A percentile compares a stretch with the other conserved stretches of the same genome.
Evolutionary conservation across 2,329 filamentous ascomycete species (phyloP).

Genomic region (Talaromyces albobiverticillius): DNA sequence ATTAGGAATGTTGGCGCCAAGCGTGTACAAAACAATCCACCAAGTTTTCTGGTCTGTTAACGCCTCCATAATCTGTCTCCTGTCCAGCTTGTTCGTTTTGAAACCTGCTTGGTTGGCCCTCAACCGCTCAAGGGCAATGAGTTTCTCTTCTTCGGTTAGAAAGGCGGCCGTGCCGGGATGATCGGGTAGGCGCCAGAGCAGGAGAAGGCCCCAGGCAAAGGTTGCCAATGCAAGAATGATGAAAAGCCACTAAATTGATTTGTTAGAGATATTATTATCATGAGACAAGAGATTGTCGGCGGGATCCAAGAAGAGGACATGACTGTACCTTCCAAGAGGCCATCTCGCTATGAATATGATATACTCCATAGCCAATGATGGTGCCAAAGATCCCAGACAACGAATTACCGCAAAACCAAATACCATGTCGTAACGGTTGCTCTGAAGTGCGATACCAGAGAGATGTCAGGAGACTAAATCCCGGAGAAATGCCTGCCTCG

Average conservation of each 20-base stretch:
- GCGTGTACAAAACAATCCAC: conserved; percentile 26
- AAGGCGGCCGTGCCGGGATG: conserved; percentile 6
- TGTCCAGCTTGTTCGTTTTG: conserved; percentile 11
- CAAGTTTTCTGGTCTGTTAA: conserved; percentile 27
- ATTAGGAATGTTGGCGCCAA: conserved; percentile 36
- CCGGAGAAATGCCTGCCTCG: conserved; percentile 25
- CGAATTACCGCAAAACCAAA: conserved; percentile 5
- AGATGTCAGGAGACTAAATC: conserved; percentile 37
- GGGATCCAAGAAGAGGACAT: conserved; percentile 6
- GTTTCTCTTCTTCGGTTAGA: conserved; percentile 8
- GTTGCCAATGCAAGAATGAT: conserved; percentile 14
- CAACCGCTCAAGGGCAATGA: conserved; percentile 14
- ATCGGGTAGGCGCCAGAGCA: conserved; percentile 9
- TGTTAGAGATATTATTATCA: not conserved
- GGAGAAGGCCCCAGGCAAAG: conserved; percentile 3
- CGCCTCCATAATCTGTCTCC: conserved; percentile 30
- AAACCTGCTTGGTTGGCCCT: conserved; percentile 15
- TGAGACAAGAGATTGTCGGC: not conserved
- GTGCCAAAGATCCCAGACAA: not conserved
- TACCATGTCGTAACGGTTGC: conserved; percentile 32
- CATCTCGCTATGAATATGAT: not conserved
- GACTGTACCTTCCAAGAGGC: not conserved
- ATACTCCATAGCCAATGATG: not conserved
- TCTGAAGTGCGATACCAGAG: conserved; percentile 40
- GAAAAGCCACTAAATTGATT: not conserved